phyloP scores from a whole-genome alignment of 805 yeast species.

The Barnettozyma salicaria region DNA sequence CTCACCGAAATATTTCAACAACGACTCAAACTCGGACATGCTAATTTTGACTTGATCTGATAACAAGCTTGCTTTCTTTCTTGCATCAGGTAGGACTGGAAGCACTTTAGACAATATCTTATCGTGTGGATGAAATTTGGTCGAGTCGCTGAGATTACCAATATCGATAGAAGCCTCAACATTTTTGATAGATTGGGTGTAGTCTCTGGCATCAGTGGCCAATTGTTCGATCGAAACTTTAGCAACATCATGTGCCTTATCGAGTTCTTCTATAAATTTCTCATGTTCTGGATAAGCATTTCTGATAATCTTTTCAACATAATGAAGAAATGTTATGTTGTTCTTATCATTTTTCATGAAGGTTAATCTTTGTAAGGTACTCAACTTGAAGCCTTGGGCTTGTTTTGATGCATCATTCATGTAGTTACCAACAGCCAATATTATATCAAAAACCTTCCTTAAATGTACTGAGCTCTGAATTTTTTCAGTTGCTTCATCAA shows the following conservation, averaged over 20 bases:
- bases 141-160: constrained; percentile 81
- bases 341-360: constrained; percentile 88
- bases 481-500: constrained; percentile 70
- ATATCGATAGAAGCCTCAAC: constrained; percentile 67
- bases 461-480: constrained; percentile 62
- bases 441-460: constrained; percentile 71
- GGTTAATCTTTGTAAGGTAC: constrained; percentile 82
- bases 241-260: constrained; percentile 43
- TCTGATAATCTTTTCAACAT: constrained; percentile 85
- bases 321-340: constrained; percentile 74
- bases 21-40: constrained; percentile 54
- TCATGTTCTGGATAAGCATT: constrained; percentile 75
- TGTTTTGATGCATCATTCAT: constrained; percentile 86
- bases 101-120: constrained; percentile 53
- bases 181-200: constrained; percentile 53
- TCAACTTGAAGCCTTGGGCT: constrained; percentile 86
- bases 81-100: constrained; percentile 69
- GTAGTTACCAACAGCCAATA: constrained; percentile 87
- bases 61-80: constrained; percentile 59
- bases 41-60: constrained; percentile 59
- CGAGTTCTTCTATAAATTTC: constrained; percentile 66
- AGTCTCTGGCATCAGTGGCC: constrained; percentile 63
- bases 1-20: constrained; percentile 90
- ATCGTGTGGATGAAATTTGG: constrained; percentile 79
- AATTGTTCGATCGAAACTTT: constrained; percentile 81